These are phyloP conservation scores for Fusarium drepaniforme DNA, from an alignment of 2,329 filamentous ascomycete species.

Conservation along the genomic window DNA sequence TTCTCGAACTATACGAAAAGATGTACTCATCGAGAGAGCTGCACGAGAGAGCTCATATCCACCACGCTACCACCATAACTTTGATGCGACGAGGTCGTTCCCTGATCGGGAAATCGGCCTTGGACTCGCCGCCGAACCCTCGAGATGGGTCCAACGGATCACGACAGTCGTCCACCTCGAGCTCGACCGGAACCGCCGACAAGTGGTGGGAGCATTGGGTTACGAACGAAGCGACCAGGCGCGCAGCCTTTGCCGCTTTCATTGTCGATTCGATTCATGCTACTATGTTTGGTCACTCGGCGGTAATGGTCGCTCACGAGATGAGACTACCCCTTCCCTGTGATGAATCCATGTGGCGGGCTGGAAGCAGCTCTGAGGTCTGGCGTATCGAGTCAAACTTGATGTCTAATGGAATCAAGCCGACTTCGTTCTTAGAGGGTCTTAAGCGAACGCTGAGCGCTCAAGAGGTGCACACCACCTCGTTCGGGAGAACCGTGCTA, in stretches of 20 bases:
- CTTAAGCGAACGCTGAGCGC: slow-evolving; percentile 89
- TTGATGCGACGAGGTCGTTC: slow-evolving; percentile 95
- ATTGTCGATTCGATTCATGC: slow-evolving; percentile 96
- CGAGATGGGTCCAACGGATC: slow-evolving; percentile 70
- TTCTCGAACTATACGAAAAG: slow-evolving; percentile 96
- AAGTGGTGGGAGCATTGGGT: slow-evolving; percentile 99
- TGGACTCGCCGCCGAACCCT: slow-evolving; percentile 85
- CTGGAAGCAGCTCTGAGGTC: slow-evolving; percentile 88
- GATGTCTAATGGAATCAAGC: slow-evolving; percentile 84
- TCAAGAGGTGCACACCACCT: slow-evolving; percentile 89
- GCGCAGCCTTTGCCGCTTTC: slow-evolving; percentile 93
- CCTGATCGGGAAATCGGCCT: slow-evolving; percentile 84
- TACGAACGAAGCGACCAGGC: slow-evolving; percentile 88
- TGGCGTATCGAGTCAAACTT: slow-evolving; percentile 85
- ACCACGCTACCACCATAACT: slow-evolving; percentile 95
- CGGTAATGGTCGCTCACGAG: slow-evolving; percentile 96
- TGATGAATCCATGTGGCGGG: slow-evolving; percentile 93
- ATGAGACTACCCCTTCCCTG: slow-evolving; percentile 92
- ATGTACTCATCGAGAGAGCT: slow-evolving; percentile 94
- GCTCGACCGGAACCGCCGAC: slow-evolving; percentile 76
- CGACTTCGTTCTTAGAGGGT: slow-evolving; percentile 89
- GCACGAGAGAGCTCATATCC: slow-evolving; percentile 95
- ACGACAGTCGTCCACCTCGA: slow-evolving; percentile 72
- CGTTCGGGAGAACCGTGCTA: slow-evolving; percentile 91
- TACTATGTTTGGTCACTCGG: slow-evolving; percentile 97